A percentile compares a stretch with the other conserved stretches of the same genome.
phyloP scores from a whole-genome alignment of 2,329 filamentous ascomycete genomes.

The Dactylellina cionopaga region DNA sequence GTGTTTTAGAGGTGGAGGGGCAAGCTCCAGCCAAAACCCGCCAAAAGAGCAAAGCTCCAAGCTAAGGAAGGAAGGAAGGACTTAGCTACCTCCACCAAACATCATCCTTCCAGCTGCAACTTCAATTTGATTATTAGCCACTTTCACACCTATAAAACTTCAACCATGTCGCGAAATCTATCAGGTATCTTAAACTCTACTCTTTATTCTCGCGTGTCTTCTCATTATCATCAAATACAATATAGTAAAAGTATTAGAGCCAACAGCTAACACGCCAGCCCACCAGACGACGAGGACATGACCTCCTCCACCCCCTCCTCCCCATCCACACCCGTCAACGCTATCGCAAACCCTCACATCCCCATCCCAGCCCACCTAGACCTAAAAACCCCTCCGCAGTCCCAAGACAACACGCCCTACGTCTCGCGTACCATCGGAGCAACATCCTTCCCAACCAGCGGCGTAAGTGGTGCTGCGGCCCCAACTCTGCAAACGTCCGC shows the following conservation, averaged over 20 bases:
- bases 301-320: constrained; percentile 50
- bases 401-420: constrained; percentile 50
- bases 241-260: not conserved
- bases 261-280: not conserved
- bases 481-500: constrained; percentile 31
- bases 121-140: too few relatives aligned
- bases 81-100: not conserved
- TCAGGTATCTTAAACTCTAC: constrained; percentile 27
- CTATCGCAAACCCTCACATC: constrained; percentile 37
- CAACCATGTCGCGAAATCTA: constrained; percentile 42
- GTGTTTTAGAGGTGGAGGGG: not conserved
- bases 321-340: constrained; percentile 42
- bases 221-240: too few relatives aligned
- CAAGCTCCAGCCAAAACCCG: too few relatives aligned
- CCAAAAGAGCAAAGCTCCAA: constrained; percentile 14
- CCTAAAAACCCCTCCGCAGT: constrained; percentile 50
- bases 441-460: not conserved
- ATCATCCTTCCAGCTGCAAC: not conserved
- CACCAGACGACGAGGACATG: constrained; percentile 49
- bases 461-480: not conserved
- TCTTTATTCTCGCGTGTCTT: too few relatives aligned
- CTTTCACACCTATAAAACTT: not conserved
- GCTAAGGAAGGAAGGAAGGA: too few relatives aligned
- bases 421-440: constrained; percentile 19
- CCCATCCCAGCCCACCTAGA: constrained; percentile 42